phyloP scores from a whole-genome alignment of 2,329 filamentous ascomycete genomes.

The Mollisiaceae sp. region DNA sequence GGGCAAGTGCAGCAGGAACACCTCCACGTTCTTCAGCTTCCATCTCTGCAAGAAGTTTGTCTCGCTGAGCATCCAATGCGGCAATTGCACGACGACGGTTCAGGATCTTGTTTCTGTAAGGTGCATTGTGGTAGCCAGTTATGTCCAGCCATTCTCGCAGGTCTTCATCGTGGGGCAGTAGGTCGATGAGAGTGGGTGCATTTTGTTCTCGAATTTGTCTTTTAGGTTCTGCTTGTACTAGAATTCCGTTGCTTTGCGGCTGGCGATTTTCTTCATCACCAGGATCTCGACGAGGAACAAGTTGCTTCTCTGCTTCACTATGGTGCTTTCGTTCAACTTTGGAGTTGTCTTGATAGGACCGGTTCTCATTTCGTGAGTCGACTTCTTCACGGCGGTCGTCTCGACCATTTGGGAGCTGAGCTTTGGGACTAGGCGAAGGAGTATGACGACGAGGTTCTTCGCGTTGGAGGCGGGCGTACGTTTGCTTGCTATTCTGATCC shows the following conservation, averaged over 20 bases:
- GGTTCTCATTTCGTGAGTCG: constrained; percentile 29
- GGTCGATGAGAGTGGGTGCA: constrained; percentile 33
- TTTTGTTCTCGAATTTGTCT: constrained; percentile 22
- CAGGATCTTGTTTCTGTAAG: constrained; percentile 43
- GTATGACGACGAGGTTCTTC: constrained; percentile 32
- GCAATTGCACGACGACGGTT: constrained; percentile 38
- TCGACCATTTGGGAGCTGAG: constrained; percentile 21
- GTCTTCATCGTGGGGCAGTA: constrained; percentile 40
- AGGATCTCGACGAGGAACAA: constrained; percentile 23
- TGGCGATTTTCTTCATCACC: constrained; percentile 32
- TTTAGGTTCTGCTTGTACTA: constrained; percentile 29
- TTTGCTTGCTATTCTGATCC: constrained; percentile 17
- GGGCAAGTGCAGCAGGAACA: constrained; percentile 18
- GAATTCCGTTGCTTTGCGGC: constrained; percentile 21
- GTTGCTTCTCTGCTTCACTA: constrained; percentile 27
- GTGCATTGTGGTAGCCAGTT: constrained; percentile 43
- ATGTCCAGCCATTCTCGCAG: constrained; percentile 45
- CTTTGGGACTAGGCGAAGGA: constrained; percentile 25
- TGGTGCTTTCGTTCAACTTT: constrained; percentile 30
- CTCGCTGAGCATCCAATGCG: constrained; percentile 42
- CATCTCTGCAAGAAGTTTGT: constrained; percentile 39
- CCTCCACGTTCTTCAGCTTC: constrained; percentile 35
- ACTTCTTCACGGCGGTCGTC: constrained; percentile 34
- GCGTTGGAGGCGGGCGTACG: constrained; percentile 13
- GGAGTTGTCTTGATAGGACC: constrained; percentile 20